These are phyloP conservation scores for Clonostachys rhizophaga DNA, from an alignment of 2,329 filamentous ascomycete genomes.

Conservation along the genomic window DNA sequence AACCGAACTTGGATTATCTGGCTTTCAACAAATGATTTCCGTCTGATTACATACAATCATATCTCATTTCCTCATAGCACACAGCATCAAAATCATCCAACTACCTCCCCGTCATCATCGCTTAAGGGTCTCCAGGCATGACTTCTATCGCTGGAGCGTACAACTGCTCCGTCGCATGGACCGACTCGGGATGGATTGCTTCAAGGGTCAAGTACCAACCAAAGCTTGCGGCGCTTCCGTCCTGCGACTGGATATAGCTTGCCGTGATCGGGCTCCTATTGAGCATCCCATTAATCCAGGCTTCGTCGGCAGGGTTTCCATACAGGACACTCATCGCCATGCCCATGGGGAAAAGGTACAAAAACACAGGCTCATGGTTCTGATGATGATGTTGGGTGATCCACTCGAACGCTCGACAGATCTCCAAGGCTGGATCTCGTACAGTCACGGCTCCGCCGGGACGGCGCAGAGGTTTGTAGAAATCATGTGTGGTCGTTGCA, in stretches of 20 bases:
- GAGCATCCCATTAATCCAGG: neutral
- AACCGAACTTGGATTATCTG: no score
- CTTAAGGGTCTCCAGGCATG: no score
- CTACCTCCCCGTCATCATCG: no score
- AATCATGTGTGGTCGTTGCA: neutral
- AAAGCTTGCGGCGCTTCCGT: neutral
- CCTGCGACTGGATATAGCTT: neutral
- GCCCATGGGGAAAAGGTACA: conserved; percentile 7
- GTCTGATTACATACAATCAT: no score
- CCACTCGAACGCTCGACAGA: conserved; percentile 6
- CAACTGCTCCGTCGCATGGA: neutral
- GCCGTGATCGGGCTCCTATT: neutral
- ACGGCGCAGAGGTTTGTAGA: neutral
- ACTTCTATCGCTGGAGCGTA: no score
- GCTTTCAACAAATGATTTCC: no score
- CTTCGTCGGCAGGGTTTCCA: neutral
- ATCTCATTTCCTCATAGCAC: no score
- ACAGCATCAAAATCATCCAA: no score
- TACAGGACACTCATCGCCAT: conserved; percentile 6
- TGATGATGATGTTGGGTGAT: conserved; percentile 4
- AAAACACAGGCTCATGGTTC: conserved; percentile 3
- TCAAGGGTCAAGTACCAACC: neutral
- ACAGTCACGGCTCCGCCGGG: neutral
- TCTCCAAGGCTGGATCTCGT: conserved; percentile 5
- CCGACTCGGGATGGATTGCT: neutral